Evolutionary conservation across 2,329 filamentous ascomycete species (phyloP), one percentile per base, ranked within the genome.

Genomic region (Aureobasidium sp.): DNA sequence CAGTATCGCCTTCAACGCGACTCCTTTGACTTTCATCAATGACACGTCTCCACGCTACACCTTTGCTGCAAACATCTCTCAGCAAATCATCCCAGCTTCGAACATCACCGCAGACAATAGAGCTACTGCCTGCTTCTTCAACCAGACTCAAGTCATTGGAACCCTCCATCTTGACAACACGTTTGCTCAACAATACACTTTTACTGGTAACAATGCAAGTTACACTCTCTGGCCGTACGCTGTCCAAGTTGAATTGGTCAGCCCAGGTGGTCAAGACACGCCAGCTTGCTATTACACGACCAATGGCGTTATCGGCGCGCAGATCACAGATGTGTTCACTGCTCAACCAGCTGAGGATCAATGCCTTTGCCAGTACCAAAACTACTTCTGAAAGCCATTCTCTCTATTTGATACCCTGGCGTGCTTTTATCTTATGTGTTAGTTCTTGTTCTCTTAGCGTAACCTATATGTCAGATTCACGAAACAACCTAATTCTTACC

Each of bases 41-140:
- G 62, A 66, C 15, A 65, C 64, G 20, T 76, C 77, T 9, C 84
- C 88, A 68, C 79, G 83, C 8, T 82, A 86, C 63, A 76, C 76
- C 9, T 88, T 89, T 72, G 78, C 77, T 43, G 79, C 84, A 46
- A 73, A 73, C 0, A 77, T 81, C 65, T 72, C 79, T 29, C 85
- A 84, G 68, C 76, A 75, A 0, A 81, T 86, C 17, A 77, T 79
- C 2, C 81, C 85, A 4, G 73, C 73, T 1, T 71, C 72, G 7
- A 71, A 74, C 26, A 67, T 84, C 3, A 77, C 79, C 0, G 66
- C 71, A n/a, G 69, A 75, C 52, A 79, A 78, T 64, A 71, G 75
- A 15, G 76, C 77, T 2, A 77, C 81, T 1, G 79, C 77, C 46
- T 89, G 87, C 73, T 82, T 77, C 64, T 89, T 82, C 73, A 79